Evolutionary conservation across 495 filamentous ascomycete genomes (phyloP), one percentile per base, ranked within the genome.

Genomic region (Hyphodiscus hymeniophilus): DNA sequence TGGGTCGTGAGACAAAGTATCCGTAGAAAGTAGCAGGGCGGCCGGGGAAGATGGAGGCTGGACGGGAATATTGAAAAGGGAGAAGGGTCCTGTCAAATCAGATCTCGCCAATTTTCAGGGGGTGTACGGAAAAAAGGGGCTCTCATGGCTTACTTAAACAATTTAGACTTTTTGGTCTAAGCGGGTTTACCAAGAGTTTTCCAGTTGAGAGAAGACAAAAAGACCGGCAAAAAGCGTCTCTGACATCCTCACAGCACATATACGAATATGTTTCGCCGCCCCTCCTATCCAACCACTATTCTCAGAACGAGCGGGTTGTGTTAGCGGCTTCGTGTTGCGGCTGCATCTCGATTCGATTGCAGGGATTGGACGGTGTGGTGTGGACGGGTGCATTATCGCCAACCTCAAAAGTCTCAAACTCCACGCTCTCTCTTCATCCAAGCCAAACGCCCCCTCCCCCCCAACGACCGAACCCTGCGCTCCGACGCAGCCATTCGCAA

Each of bases 401-500:
- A 45, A 20, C 42, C 42, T 35, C 26, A 16, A 28, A 28, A 28
- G 26, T 28, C 26, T 28, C 26, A 28, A 28, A 28, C 5, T 36
- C 33, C 6, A 36, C 7, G 7, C 30, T 13, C 30, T 32, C 30
- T 13, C 7, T 7, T 32, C 7, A 32, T 13, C 7, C 30, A 13
- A 7, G 30, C 30, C 30, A 32, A 7, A 32, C 7, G 7, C 30
- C 30, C 13, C 13, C 7, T 7, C 30, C 13, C 13, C 30, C 30
- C 13, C 7, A 13, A 7, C 13, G 2, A 43, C 21, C 13, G 15
- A 17, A 36, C 30, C n/a, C 45, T 48, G 45, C 41, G 51, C 41
- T 34, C 6, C 12, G 21, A 38, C 48, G 48, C 48, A 51, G 48
- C 24, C 34, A 31, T 21, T 51, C 38, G 45, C 56, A 55, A 33